Base-by-base conservation (phyloP, 257 asterid species). In the Pogostemon cablin region DNA sequence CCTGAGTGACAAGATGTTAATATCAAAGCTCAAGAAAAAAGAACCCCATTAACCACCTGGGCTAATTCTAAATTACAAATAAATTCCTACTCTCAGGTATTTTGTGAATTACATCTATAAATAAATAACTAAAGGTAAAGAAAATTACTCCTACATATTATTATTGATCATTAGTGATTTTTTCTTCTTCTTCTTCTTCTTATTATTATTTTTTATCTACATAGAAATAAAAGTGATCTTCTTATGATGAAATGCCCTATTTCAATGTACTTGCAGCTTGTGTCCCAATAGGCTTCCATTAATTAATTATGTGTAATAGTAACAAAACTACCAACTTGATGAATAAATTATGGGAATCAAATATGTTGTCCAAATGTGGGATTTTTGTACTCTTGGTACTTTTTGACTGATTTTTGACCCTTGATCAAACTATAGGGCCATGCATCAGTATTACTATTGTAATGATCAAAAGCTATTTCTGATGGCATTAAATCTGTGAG, bases 281-380 rank as follows among this genome's bases (percentile, higher is more conserved):
- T 50, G 40, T 34, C 71, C n/a, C 62, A 69, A 48, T 49, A 11
- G 39, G 39, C 44, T 4, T 40, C 1, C 6, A 10, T 52, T 56
- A 38, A 35, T 7, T 9, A 17, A 50, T n/a, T 56, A 7, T 73
- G 50, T 60, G 61, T 6, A 54, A 61, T 55, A 71, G 68, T 72
- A 71, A 79, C 83, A 79, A 75, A 75, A 75, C 64, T 67, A 75
- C 75, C 83, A 66, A 79, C 78, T 75, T 75, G 83, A 75, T 69
- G 67, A 72, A 52, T 47, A 71, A 66, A 71, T 65, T 42, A 59
- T 65, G 46, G 72, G 11, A 12, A 17, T 68, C 11, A 55, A 49
- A 37, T 12, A 35, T 65, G 79, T 48, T 65, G 65, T 20, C 77
- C 73, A 76, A 70, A 48, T 1, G 44, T 2, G 65, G 10, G 41